Conservation (phyloP, 306 rosid species). For the Luffa acutangula region DNA sequence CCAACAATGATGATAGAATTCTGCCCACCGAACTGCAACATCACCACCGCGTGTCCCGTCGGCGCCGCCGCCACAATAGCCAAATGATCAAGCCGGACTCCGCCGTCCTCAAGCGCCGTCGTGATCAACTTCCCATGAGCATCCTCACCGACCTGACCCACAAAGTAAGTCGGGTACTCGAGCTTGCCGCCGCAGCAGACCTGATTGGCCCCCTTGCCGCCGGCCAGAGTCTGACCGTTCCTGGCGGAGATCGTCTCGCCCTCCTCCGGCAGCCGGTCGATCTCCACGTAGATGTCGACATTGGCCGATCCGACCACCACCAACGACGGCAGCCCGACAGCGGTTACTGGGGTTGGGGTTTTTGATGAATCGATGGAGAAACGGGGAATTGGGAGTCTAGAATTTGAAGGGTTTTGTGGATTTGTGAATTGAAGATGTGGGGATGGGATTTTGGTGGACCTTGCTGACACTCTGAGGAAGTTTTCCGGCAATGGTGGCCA, state of each 20-base stretch:
- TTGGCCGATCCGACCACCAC: constrained; percentile 88
- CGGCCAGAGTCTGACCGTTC: constrained; percentile 62
- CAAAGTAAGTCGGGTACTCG: constrained; percentile 62
- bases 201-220: constrained; percentile 88
- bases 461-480: neutral
- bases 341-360: constrained; percentile 13
- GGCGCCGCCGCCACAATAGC: constrained; percentile 29
- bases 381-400: constrained; percentile 21
- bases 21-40: constrained; percentile 75
- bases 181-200: constrained; percentile 69
- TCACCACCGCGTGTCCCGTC: constrained; percentile 81
- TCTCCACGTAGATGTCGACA: constrained; percentile 82
- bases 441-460: constrained; percentile 11
- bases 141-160: constrained; percentile 78
- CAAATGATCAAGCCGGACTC: constrained; percentile 44
- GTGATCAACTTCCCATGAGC: constrained; percentile 52
- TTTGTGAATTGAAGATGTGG: constrained; percentile 32
- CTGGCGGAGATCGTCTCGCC: constrained; percentile 73
- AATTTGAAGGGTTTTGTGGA: constrained; percentile 10
- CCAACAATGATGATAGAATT: constrained; percentile 82
- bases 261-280: constrained; percentile 48
- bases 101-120: constrained; percentile 43
- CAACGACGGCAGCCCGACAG: constrained; percentile 24
- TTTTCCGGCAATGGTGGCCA: neutral
- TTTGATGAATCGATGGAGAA: constrained; percentile 28